These are phyloP conservation scores for Thermothielavioides terrestris DNA, from an alignment of 495 filamentous ascomycete species.

Conservation along the genomic window DNA sequence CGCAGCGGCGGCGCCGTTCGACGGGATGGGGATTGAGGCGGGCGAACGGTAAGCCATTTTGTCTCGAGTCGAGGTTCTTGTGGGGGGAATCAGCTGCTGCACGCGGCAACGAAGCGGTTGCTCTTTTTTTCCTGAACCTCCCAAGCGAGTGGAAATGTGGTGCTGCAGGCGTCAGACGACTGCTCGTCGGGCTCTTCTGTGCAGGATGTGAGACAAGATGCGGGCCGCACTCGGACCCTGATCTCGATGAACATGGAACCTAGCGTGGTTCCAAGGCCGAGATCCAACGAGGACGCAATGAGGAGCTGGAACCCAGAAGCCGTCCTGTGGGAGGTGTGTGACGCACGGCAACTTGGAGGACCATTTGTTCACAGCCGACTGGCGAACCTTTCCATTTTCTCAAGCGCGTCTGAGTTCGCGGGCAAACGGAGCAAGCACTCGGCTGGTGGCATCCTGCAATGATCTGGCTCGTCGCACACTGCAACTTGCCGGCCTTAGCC, in stretches of 20 bases:
- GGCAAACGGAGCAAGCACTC: neutral
- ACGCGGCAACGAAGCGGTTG: no score
- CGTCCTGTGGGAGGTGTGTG: neutral
- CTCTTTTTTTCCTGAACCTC: no score
- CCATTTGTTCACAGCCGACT: neutral
- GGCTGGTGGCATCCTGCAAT: slow-evolving; percentile 3
- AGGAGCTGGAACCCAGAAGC: neutral
- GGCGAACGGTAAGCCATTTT: neutral
- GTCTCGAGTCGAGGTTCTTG: neutral
- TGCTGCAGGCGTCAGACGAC: no score
- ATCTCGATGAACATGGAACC: neutral
- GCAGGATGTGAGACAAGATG: neutral
- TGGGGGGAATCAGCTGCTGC: no score
- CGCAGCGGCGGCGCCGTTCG: neutral
- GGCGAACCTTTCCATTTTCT: neutral
- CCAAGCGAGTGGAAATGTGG: no score
- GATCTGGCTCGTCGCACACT: neutral
- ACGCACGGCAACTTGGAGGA: neutral
- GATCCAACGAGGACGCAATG: neutral
- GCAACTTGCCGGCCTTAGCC: neutral
- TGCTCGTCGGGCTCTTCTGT: no score
- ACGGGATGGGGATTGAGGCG: neutral
- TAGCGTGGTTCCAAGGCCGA: neutral
- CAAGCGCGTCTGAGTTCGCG: slow-evolving; percentile 2
- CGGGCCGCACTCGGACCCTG: neutral